These are phyloP conservation scores for Talaromyces trachyspermus DNA, from an alignment of 495 filamentous ascomycete species.

Conservation along the genomic window DNA sequence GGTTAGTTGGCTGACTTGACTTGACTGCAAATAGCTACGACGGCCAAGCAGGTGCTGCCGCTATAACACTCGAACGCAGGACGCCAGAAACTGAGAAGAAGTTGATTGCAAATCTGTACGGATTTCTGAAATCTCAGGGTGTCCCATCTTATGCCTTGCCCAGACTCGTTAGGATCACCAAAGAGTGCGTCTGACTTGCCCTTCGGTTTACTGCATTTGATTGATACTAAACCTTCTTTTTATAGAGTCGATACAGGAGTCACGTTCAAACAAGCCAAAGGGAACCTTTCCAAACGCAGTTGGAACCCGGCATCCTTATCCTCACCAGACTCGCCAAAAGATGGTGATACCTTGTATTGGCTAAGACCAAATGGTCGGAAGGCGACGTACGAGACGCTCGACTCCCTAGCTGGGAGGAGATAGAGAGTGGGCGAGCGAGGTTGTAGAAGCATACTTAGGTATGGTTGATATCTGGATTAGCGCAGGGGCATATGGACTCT, in stretches of 20 bases:
- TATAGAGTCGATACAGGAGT: slow-evolving; percentile 40
- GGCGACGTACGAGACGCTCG: slow-evolving; percentile 34
- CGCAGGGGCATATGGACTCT: slow-evolving; percentile 13
- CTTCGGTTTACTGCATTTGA: background rate
- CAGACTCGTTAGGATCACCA: slow-evolving; percentile 39
- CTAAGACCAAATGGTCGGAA: slow-evolving; percentile 20
- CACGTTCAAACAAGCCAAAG: slow-evolving; percentile 48
- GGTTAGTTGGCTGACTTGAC: background rate
- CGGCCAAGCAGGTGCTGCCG: slow-evolving; percentile 45
- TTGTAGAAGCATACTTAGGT: too few relatives aligned
- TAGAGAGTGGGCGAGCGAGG: slow-evolving; percentile 40
- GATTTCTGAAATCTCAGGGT: slow-evolving; percentile 37
- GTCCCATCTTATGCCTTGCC: slow-evolving; percentile 45
- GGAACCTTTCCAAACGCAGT: slow-evolving; percentile 36
- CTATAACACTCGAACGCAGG: slow-evolving; percentile 36
- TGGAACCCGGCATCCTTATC: too few relatives aligned
- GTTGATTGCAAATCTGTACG: slow-evolving; percentile 30
- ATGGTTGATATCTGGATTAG: too few relatives aligned
- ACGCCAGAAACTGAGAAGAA: slow-evolving; percentile 22
- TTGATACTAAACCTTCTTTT: too few relatives aligned
- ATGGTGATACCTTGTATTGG: slow-evolving; percentile 41
- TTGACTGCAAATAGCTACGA: slow-evolving; percentile 32
- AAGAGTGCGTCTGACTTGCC: slow-evolving; percentile 30
- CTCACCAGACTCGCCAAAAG: slow-evolving; percentile 22
- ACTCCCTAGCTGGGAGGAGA: slow-evolving; percentile 32